These are phyloP conservation scores for Sordaria brevicollis DNA, from an alignment of 495 filamentous ascomycete genomes.

Conservation along the genomic window DNA sequence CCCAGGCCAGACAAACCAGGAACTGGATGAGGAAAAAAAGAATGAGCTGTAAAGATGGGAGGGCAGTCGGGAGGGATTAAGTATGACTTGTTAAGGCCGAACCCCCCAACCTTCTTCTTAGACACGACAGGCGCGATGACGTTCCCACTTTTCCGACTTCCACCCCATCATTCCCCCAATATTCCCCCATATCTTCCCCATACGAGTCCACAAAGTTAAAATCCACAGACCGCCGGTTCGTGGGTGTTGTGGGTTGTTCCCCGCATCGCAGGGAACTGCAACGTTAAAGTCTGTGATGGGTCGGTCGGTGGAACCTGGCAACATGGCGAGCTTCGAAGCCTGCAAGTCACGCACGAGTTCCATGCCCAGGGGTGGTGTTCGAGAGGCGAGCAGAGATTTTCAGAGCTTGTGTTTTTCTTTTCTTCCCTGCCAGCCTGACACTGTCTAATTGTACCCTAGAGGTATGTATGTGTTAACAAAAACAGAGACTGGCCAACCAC, in stretches of 20 bases:
- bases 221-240: not conserved
- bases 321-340: not conserved
- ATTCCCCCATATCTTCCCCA: not conserved
- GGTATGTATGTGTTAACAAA: not conserved
- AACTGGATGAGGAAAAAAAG: not conserved
- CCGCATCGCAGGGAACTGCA: not conserved
- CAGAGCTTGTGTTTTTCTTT: too few species aligned
- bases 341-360: not conserved
- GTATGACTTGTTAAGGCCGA: not conserved
- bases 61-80: not conserved
- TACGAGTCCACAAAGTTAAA: not conserved
- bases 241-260: not conserved
- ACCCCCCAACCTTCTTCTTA: not conserved
- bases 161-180: not conserved
- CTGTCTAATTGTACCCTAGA: not conserved
- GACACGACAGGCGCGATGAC: not conserved
- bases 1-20: not conserved
- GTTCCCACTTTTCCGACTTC: not conserved
- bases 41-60: not conserved
- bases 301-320: not conserved
- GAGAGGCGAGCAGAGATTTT: not conserved
- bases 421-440: not conserved
- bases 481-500: not conserved
- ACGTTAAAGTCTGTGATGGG: not conserved
- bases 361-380: not conserved